Percentiles rank a stretch among this genome's conserved stretches.
Evolutionary conservation across 2,329 filamentous ascomycete species (phyloP).

Genomic region (Byssoonygena ceratinophila): DNA sequence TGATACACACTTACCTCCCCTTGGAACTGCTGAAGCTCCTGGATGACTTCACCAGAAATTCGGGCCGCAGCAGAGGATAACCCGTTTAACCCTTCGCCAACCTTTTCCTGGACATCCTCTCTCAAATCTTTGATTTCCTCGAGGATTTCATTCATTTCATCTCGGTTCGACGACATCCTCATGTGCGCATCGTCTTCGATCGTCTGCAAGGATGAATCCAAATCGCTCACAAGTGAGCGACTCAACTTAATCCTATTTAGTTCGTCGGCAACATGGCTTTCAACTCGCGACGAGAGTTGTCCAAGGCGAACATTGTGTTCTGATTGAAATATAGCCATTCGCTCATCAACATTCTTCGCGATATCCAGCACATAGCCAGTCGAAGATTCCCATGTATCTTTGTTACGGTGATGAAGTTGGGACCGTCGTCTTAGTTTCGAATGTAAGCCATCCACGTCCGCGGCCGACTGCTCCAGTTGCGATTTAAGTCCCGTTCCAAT

Average conservation of each 20-base stretch:
- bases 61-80: constrained; percentile 75
- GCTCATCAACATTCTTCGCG: constrained; percentile 63
- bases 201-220: constrained; percentile 55
- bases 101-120: constrained; percentile 74
- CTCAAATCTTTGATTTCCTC: constrained; percentile 86
- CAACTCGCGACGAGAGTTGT: constrained; percentile 60
- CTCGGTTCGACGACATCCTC: constrained; percentile 47
- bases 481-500: constrained; percentile 67
- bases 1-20: constrained; percentile 41
- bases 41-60: constrained; percentile 80
- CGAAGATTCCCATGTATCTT: constrained; percentile 65
- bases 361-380: constrained; percentile 66
- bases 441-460: constrained; percentile 69
- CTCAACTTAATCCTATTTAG: constrained; percentile 59
- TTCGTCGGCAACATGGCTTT: constrained; percentile 64
- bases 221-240: constrained; percentile 58
- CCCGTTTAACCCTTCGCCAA: constrained; percentile 73
- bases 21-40: constrained; percentile 76
- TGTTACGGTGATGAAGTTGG: constrained; percentile 69
- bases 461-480: constrained; percentile 65
- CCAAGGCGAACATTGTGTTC: constrained; percentile 63
- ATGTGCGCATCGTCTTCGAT: constrained; percentile 56
- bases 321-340: constrained; percentile 59
- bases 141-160: constrained; percentile 81
- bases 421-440: constrained; percentile 80